phyloP scores from a whole-genome alignment of 1,284 basidiomycete genomes.

The Lignosus rhinocerotis region DNA sequence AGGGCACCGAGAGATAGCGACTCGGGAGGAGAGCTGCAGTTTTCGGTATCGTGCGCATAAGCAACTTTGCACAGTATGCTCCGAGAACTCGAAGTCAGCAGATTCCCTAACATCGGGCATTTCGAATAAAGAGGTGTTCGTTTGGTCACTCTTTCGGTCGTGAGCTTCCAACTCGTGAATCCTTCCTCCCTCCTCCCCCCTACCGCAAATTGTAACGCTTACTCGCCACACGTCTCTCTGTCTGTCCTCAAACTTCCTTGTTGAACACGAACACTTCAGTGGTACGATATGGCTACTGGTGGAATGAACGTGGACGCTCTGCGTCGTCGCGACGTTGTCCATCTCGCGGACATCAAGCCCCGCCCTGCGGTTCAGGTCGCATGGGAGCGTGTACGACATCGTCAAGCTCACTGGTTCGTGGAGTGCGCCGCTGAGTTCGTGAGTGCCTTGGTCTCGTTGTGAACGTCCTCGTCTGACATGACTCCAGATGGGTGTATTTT shows the following conservation, averaged over 20 bases:
- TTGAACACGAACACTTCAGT: too few species aligned
- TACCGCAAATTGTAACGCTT: not conserved
- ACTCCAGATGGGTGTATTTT: conserved; percentile 41
- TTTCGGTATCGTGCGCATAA: not conserved
- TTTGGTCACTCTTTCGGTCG: not conserved
- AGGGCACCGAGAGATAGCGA: too few species aligned
- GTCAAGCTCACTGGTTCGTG: conserved; percentile 48
- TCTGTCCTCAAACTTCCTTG: not conserved
- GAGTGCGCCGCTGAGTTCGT: conserved; percentile 64
- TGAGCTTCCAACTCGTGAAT: not conserved
- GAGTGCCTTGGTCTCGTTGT: conserved; percentile 16
- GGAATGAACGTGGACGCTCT: conserved; percentile 11
- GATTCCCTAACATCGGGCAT: too few species aligned
- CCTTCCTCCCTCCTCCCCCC: not conserved
- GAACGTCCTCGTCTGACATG: conserved; percentile 31
- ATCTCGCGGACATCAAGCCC: conserved; percentile 25
- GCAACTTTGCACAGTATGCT: not conserved
- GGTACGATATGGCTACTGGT: conserved; percentile 7
- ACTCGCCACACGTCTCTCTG: not conserved
- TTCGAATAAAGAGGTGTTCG: not conserved
- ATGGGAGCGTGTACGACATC: conserved; percentile 58
- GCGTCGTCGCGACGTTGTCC: conserved; percentile 23
- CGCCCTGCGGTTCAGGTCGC: conserved; percentile 40
- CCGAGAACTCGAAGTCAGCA: too few species aligned
- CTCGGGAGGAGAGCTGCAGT: too few species aligned